These are phyloP conservation scores for Heliosperma pusillum DNA, from an alignment of 148 eudicot species.

Conservation along the genomic window DNA sequence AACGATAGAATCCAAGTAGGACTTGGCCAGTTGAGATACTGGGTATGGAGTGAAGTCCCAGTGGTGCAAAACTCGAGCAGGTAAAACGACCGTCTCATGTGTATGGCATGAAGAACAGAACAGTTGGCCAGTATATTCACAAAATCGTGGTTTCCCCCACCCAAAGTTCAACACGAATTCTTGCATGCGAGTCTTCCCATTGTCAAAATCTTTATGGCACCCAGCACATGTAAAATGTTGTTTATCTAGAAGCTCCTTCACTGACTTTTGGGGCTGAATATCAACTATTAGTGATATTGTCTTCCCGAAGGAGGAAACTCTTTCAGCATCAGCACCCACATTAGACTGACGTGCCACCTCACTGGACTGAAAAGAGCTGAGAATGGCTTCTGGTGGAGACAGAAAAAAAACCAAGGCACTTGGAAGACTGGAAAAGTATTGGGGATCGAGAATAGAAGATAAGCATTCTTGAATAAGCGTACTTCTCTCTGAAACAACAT, in stretches of 20 bases:
- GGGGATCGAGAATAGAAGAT: constrained; percentile 49
- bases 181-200: constrained; percentile 66
- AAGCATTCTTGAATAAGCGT: constrained; percentile 82
- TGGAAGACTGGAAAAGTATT: constrained; percentile 40
- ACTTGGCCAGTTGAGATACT: constrained; percentile 89
- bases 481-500: constrained; percentile 78
- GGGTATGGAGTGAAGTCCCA: constrained; percentile 91
- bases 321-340: constrained; percentile 25
- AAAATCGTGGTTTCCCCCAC: constrained; percentile 90
- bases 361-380: constrained; percentile 45
- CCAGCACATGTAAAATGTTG: constrained; percentile 90
- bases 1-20: constrained; percentile 73
- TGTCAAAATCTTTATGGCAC: constrained; percentile 74
- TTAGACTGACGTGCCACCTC: constrained; percentile 29
- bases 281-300: constrained; percentile 77
- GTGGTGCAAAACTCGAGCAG: constrained; percentile 85
- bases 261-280: constrained; percentile 52
- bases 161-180: constrained; percentile 77
- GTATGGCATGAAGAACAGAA: constrained; percentile 87
- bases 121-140: constrained; percentile 91
- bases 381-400: constrained; percentile 51
- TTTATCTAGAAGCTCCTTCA: constrained; percentile 69
- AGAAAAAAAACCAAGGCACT: constrained; percentile 66
- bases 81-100: constrained; percentile 80
- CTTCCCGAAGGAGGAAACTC: constrained; percentile 50